Evolutionary conservation across 78 protist genomes (phyloP).

Genomic region (Isochrysis galbana): DNA sequence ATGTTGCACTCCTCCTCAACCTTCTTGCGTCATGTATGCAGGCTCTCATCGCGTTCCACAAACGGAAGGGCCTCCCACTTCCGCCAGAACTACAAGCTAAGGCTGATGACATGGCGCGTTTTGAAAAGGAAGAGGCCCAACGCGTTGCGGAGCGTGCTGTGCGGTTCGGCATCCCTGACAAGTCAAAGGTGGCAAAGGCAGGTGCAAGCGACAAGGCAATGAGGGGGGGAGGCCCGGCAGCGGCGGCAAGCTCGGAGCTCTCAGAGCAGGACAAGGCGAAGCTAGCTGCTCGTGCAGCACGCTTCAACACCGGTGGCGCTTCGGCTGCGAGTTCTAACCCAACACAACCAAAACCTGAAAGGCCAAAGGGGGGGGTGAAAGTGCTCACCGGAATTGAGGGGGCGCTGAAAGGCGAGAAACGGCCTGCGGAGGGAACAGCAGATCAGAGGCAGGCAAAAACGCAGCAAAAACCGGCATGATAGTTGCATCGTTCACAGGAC

Average conservation of each 20-base stretch:
- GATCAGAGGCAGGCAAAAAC: too few relatives aligned
- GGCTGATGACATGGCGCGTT: not conserved
- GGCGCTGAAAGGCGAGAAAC: too few relatives aligned
- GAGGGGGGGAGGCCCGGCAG: not conserved
- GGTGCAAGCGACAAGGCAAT: not conserved
- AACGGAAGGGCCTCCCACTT: not conserved
- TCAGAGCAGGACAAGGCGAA: not conserved
- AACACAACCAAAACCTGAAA: not conserved
- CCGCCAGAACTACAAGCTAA: not conserved
- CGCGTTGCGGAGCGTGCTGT: not conserved
- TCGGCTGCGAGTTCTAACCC: not conserved
- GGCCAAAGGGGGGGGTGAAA: not conserved
- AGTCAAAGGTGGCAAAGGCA: not conserved
- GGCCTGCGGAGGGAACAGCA: too few relatives aligned
- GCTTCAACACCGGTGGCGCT: not conserved
- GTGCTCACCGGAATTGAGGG: not conserved
- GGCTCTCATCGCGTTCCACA: not conserved
- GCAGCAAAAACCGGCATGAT: too few relatives aligned
- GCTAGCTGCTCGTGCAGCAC: not conserved
- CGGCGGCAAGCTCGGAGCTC: not conserved
- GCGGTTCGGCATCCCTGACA: not conserved
- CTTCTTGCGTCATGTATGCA: too few relatives aligned
- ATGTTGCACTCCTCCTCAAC: too few relatives aligned
- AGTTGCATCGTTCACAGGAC: too few relatives aligned
- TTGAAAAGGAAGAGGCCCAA: not conserved